Evolutionary conservation across 1,139 yeast genomes (phyloP).

Genomic region (Blastobotrys persicus): DNA sequence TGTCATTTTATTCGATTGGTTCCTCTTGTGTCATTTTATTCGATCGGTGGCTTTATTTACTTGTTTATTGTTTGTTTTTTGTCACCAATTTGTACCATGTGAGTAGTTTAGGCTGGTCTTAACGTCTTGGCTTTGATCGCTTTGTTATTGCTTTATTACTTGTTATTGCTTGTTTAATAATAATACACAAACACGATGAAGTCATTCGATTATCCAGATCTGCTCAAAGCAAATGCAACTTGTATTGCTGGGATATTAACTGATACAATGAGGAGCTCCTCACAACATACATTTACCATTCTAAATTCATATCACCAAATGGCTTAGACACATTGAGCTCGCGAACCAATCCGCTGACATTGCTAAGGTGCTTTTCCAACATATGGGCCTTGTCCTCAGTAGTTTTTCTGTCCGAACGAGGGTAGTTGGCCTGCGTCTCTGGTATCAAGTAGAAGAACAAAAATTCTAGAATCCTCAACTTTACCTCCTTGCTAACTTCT

Average conservation of each 20-base stretch:
- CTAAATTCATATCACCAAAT: constrained; percentile 47
- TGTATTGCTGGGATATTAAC: neutral
- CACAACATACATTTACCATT: constrained; percentile 38
- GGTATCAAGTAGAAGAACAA: constrained; percentile 68
- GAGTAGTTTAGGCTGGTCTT: no score
- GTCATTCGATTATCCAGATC: neutral
- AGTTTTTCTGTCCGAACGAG: constrained; percentile 36
- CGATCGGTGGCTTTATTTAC: no score
- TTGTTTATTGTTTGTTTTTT: no score
- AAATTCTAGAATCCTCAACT: constrained; percentile 66
- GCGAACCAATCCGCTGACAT: constrained; percentile 47
- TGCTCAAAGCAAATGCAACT: neutral
- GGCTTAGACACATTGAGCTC: constrained; percentile 48
- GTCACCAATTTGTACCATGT: no score
- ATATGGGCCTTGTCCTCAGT: constrained; percentile 55
- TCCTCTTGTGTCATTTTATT: no score
- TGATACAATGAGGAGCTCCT: neutral
- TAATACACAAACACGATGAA: no score
- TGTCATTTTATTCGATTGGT: no score
- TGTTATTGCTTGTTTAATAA: no score
- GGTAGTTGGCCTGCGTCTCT: constrained; percentile 42
- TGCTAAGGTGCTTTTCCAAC: constrained; percentile 48
- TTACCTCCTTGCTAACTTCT: constrained; percentile 39
- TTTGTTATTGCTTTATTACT: no score
- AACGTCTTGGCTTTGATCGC: no score